Evolutionary conservation across 345 rosid species (phyloP), one percentile per base, ranked within the genome.

Genomic region (Syzygium oleosum): DNA sequence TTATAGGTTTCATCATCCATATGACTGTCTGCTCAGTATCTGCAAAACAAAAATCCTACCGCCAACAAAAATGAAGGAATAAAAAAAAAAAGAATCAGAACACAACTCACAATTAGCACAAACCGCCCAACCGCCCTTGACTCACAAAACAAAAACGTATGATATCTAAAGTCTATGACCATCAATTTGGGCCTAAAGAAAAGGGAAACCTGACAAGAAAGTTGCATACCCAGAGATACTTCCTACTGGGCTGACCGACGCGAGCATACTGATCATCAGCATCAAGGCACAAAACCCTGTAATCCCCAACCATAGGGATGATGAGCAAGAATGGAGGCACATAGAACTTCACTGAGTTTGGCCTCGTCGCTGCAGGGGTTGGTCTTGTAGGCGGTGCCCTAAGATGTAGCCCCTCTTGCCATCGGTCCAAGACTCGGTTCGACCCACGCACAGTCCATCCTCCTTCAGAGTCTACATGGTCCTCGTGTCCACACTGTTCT

Each of bases 271-370:
- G 91, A 86, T 95, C 95, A 22, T 93, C 95, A 5, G 92, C 91
- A 88, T 95, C 99, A 49, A 95, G 86, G 87, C 51, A 94, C 78
- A 96, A 85, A 9, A 97, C 94, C 99, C 99, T 96, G 93, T 96
- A 95, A 79, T 97, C 93, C 0, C 99, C 99, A 9, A 87, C 86
- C 80, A 95, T 95, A n/a, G 98, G 98, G 51, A 97, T 77, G 90
- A 97, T 88, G 5, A 98, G 99, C 54, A 95, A 86, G 90, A 96
- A 95, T 5, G 99, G 98, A 27, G 98, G 99, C 21, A 95, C 94
- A 63, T 92, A 95, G 88, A 97, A 97, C 90, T 92, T 96, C 51
- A 97, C 99, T 96, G 85, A 97, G 93, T 91, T 97, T 95, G 51
- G 99, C 98, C 90, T 96, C 98, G 41, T 97, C 96, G 87, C 94